phyloP scores from a whole-genome alignment of 805 yeast species.

The Saccharomycopsis lassenensis region DNA sequence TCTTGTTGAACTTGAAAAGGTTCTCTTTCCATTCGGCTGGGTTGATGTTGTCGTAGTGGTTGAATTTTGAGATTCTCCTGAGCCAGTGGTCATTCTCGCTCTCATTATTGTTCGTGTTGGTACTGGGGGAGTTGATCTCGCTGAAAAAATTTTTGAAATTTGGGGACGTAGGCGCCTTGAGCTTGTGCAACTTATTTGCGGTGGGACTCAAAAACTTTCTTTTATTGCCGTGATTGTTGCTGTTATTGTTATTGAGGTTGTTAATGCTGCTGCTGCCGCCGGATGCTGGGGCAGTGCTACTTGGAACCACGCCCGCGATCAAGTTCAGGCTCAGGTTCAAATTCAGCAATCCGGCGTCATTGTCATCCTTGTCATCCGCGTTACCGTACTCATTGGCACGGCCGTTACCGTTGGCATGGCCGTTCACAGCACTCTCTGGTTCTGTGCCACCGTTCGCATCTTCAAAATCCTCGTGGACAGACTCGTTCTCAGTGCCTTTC shows the following conservation, averaged over 20 bases:
- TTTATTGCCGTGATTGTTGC: neutral
- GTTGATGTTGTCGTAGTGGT: slow-evolving; percentile 13
- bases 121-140: neutral
- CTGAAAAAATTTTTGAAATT: slow-evolving; percentile 7
- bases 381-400: neutral
- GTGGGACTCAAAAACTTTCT: neutral
- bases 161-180: slow-evolving; percentile 13
- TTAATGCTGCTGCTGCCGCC: neutral
- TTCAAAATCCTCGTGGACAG: neutral
- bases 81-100: slow-evolving; percentile 8
- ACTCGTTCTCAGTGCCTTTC: neutral
- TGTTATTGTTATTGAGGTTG: neutral
- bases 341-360: no score
- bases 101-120: neutral
- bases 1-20: slow-evolving; percentile 15
- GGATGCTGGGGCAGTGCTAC: neutral
- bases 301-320: neutral
- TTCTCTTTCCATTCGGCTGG: slow-evolving; percentile 18
- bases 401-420: no score
- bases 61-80: slow-evolving; percentile 14
- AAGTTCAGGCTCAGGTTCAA: neutral
- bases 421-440: neutral
- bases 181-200: neutral
- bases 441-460: neutral
- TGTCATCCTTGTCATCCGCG: no score